Base-by-base conservation (phyloP, 768 basidiomycete genomes). In the Trametes coccinea region DNA sequence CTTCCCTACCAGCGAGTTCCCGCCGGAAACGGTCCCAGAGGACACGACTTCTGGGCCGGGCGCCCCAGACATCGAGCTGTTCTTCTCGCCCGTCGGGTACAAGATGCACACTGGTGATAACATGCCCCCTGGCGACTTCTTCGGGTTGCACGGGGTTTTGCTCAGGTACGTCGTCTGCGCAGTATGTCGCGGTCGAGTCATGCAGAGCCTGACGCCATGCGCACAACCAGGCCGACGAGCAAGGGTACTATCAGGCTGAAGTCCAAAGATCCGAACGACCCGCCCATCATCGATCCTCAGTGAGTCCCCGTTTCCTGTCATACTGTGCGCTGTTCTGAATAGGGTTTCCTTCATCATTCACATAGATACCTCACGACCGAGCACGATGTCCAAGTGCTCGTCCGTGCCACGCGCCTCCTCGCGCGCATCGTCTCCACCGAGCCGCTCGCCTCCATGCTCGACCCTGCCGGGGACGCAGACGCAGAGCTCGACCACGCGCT, bases 221-320 rank as follows among this genome's bases (percentile, higher is more conserved):
- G 52, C 34, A 43, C 30, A 16, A 27, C 11, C 30, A 82, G 82
- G 65, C 81, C 82, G 22, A 79, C 76, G 45, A 81, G 80, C 62
- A 61, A 69, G 5, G 81, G 81, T 5, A 76, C 67, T 6, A 56
- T 83, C 51, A 56, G 71, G 33, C 67, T 82, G n/a, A 73, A 73
- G 40, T 81, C 81, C 1, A 61, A 71, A 1, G 66, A 79, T 44
- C 78, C 79, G 11, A 73, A 72, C 66, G 79, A 80, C 9, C 55
- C 68, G 0, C 81, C 81, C 0, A n/a, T 76, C 37, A 74, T 82
- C 14, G 77, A 82, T 57, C 82, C 81, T 17, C 74, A 74, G 79
- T 78, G 54, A 6, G 77, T 66, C 22, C 22, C 22, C 22, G 22
- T 22, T 22, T 22, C 22, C 22, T 22, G 22, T 22, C 22, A 22